Conservation (phyloP, 2,329 filamentous ascomycete species). For the Paramyrothecium roridum region DNA sequence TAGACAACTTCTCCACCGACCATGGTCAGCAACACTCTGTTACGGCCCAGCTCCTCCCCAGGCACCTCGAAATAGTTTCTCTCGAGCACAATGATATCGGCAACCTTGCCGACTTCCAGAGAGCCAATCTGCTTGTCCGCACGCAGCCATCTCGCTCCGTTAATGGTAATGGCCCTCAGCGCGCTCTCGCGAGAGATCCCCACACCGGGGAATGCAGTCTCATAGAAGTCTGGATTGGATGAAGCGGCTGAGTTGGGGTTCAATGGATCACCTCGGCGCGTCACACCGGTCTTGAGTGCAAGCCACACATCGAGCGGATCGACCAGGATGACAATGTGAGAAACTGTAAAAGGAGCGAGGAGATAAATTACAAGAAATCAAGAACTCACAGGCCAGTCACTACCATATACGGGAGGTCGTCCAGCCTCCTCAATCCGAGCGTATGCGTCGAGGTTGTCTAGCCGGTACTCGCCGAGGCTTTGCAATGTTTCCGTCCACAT, state of each 20-base stretch:
- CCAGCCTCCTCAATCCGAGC: conserved; percentile 9
- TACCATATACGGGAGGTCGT: conserved; percentile 13
- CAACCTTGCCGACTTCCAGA: conserved; percentile 19
- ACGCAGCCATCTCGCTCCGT: conserved; percentile 17
- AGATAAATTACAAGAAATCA: neutral
- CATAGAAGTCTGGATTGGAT: conserved; percentile 12
- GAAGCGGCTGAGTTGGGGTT: conserved; percentile 19
- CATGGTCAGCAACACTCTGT: conserved; percentile 21
- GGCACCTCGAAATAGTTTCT: conserved; percentile 20
- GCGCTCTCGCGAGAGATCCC: conserved; percentile 16
- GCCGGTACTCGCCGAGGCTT: conserved; percentile 12
- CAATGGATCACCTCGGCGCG: conserved; percentile 17
- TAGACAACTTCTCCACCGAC: conserved; percentile 20
- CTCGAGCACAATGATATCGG: conserved; percentile 19
- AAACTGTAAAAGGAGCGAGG: neutral
- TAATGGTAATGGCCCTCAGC: conserved; percentile 17
- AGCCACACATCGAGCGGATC: conserved; percentile 22
- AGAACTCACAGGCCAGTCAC: conserved; percentile 21
- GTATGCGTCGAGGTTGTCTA: conserved; percentile 22
- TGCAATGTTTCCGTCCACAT: conserved; percentile 18
- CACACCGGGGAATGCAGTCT: conserved; percentile 13
- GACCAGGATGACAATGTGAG: conserved; percentile 8
- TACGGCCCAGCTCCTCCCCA: conserved; percentile 15
- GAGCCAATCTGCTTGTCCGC: conserved; percentile 20
- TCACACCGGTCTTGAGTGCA: conserved; percentile 20